A percentile compares a stretch with the other conserved stretches of the same genome.
These are phyloP conservation scores for Jatropha curcas DNA, from an alignment of 345 rosid species.

Conservation along the genomic window DNA sequence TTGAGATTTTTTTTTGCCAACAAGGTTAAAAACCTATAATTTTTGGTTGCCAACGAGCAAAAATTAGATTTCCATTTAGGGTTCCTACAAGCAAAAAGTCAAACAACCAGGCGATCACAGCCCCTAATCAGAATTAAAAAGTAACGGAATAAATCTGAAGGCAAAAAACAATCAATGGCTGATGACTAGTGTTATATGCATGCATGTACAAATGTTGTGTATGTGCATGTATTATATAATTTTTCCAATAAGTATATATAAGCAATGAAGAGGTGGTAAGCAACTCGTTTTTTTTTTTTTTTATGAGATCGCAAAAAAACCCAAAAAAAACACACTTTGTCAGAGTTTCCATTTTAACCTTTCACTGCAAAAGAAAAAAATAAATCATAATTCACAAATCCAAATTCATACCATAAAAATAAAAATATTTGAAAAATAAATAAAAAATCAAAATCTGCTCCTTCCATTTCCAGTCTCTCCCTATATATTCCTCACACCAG, in stretches of 20 bases:
- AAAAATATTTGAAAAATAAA: not conserved
- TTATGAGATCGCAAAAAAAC: not conserved
- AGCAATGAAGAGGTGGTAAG: not conserved
- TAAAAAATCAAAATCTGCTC: slow-evolving; percentile 4
- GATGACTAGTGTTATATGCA: not conserved
- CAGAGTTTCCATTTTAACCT: not conserved
- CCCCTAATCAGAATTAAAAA: not conserved
- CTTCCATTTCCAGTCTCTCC: slow-evolving; percentile 30
- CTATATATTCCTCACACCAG: slow-evolving; percentile 44
- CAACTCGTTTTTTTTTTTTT: not conserved
- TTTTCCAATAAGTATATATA: slow-evolving; percentile 12
- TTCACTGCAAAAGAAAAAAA: slow-evolving; percentile 1
- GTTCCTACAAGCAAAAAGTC: not conserved
- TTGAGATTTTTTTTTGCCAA: too few relatives aligned
- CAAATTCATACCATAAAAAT: not conserved
- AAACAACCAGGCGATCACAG: not conserved
- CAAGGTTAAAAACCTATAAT: too few relatives aligned
- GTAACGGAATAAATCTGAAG: not conserved
- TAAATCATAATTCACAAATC: slow-evolving; percentile 3
- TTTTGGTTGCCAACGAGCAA: too few relatives aligned
- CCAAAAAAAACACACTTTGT: not conserved
- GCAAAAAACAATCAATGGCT: not conserved
- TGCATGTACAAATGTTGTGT: not conserved
- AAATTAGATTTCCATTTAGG: not conserved
- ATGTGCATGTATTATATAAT: not conserved